phyloP scores from a whole-genome alignment of 139 green algal genomes.

The Mesotaenium endlicherianum region DNA sequence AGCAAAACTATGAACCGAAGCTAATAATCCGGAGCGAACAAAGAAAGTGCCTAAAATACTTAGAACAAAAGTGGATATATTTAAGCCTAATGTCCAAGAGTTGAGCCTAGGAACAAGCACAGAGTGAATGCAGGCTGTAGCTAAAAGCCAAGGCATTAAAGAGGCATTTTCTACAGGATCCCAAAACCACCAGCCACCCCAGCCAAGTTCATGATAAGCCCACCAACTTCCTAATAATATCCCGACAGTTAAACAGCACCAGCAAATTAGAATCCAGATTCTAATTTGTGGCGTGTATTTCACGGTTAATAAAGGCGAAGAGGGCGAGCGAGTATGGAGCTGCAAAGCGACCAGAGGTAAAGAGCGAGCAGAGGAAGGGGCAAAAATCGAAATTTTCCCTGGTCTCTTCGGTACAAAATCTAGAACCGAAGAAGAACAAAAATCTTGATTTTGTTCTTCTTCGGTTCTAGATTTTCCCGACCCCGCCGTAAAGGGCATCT shows the following conservation, averaged over 20 bases:
- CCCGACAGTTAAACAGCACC: slow-evolving; percentile 19
- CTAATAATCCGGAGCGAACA: slow-evolving; percentile 25
- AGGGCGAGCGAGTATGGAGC: not conserved
- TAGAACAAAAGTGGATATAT: slow-evolving; percentile 1
- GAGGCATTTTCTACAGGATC: slow-evolving; percentile 25
- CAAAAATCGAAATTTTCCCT: not conserved
- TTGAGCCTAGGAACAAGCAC: not conserved
- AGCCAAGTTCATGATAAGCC: slow-evolving; percentile 32
- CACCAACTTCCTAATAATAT: slow-evolving; percentile 27
- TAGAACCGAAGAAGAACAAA: not conserved
- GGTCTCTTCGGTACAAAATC: not conserved
- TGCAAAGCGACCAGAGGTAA: not conserved
- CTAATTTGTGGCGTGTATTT: not conserved
- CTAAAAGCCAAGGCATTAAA: slow-evolving; percentile 18
- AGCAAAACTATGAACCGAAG: slow-evolving; percentile 31
- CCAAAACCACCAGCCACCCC: slow-evolving; percentile 26
- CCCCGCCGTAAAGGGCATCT: no score
- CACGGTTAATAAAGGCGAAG: not conserved
- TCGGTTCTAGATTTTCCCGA: no score
- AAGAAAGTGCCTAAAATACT: slow-evolving; percentile 27
- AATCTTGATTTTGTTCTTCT: not conserved
- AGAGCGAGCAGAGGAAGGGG: not conserved
- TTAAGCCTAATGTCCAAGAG: not conserved
- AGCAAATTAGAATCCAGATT: slow-evolving; percentile 19
- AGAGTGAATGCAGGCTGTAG: slow-evolving; percentile 6